Conservation (phyloP, 164 flowering plant species). For the Cinnamomum micranthum region DNA sequence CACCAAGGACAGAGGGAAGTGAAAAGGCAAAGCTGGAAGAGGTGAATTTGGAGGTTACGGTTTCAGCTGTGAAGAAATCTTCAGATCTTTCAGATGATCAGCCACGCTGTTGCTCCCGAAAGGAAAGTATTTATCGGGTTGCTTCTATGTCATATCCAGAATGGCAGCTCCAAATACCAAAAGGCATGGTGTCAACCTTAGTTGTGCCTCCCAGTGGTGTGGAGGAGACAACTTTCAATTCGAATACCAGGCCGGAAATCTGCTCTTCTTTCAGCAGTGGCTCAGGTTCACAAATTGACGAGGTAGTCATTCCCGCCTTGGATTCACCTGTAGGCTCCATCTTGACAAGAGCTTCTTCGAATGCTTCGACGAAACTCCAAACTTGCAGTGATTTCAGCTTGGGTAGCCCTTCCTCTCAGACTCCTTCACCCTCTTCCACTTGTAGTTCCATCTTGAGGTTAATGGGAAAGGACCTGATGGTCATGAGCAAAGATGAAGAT, state of each 20-base stretch:
- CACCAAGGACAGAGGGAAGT: background rate
- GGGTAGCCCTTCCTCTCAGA: constrained; percentile 34
- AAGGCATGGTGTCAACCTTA: background rate
- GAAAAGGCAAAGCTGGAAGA: constrained; percentile 25
- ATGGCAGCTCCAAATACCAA: constrained; percentile 10
- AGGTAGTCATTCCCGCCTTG: constrained; percentile 19
- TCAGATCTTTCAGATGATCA: constrained; percentile 30
- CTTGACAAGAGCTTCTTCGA: constrained; percentile 18
- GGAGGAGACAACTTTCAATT: constrained; percentile 20
- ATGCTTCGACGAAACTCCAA: constrained; percentile 23
- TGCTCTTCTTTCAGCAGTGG: constrained; percentile 15
- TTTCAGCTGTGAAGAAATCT: constrained; percentile 27
- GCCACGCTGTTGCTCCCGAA: constrained; percentile 55
- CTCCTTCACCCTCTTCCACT: constrained; percentile 20
- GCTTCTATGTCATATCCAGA: constrained; percentile 31
- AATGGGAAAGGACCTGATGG: constrained; percentile 93
- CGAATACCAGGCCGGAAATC: constrained; percentile 22
- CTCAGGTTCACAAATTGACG: constrained; percentile 24
- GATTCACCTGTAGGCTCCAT: constrained; percentile 19
- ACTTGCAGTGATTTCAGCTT: constrained; percentile 28
- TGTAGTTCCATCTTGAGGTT: constrained; percentile 57
- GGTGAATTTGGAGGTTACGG: constrained; percentile 14
- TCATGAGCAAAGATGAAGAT: constrained; percentile 58
- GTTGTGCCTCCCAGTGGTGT: constrained; percentile 15
- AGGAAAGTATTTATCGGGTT: constrained; percentile 36